Conservation (phyloP, 495 filamentous ascomycete genomes). For the Bathelium albidoporum region DNA sequence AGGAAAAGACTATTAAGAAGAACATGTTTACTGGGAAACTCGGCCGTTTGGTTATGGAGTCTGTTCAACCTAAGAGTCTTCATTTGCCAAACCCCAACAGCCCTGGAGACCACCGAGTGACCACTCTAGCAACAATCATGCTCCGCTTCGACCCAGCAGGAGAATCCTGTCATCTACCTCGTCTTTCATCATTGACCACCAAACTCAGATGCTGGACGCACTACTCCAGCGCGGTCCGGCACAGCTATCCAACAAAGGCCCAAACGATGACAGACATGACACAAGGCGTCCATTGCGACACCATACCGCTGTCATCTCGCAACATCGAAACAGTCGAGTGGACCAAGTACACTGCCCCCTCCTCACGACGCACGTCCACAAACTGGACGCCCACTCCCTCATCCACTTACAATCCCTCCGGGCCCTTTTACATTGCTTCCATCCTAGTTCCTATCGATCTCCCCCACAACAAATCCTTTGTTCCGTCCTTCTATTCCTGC, state of each 20-base stretch:
- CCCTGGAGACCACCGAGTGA: slow-evolving; percentile 14
- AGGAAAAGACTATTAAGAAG: slow-evolving; percentile 67
- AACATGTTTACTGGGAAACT: slow-evolving; percentile 68
- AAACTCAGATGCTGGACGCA: slow-evolving; percentile 70
- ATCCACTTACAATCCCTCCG: slow-evolving; percentile 27
- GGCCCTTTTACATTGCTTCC: slow-evolving; percentile 53
- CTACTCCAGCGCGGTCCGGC: slow-evolving; percentile 49
- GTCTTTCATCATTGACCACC: slow-evolving; percentile 51
- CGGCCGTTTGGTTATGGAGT: slow-evolving; percentile 61
- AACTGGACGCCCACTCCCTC: slow-evolving; percentile 33
- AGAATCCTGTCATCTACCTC: slow-evolving; percentile 50
- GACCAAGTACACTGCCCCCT: slow-evolving; percentile 40
- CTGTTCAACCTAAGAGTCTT: slow-evolving; percentile 61
- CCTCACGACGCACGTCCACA: slow-evolving; percentile 49
- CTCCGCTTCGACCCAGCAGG: slow-evolving; percentile 66
- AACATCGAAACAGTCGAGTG: slow-evolving; percentile 57
- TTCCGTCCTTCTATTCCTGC: slow-evolving; percentile 86
- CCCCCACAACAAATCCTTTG: slow-evolving; percentile 58
- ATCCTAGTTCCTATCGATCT: slow-evolving; percentile 66
- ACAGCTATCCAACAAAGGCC: slow-evolving; percentile 36
- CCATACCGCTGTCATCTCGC: slow-evolving; percentile 51
- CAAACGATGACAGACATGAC: slow-evolving; percentile 37
- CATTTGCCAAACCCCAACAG: slow-evolving; percentile 36
- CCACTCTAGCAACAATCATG: slow-evolving; percentile 55
- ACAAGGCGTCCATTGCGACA: slow-evolving; percentile 57